These are phyloP conservation scores for Ogataea trehaloabstinens DNA, from an alignment of 805 yeast genomes.

Conservation along the genomic window DNA sequence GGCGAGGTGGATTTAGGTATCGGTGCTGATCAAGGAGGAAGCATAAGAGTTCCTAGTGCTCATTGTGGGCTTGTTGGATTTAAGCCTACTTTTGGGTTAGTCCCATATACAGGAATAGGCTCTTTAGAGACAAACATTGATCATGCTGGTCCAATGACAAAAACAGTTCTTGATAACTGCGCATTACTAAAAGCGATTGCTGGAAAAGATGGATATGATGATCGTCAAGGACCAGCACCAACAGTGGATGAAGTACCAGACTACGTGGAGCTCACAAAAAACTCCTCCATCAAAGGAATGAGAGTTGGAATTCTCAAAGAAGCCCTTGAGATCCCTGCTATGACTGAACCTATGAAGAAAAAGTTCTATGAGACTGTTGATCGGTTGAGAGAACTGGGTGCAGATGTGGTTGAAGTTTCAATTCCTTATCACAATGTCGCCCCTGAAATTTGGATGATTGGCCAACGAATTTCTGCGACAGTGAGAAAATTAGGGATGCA, in stretches of 20 bases:
- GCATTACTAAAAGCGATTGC: slow-evolving; percentile 33
- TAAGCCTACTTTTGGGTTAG: slow-evolving; percentile 48
- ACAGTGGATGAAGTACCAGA: slow-evolving; percentile 21
- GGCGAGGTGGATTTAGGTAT: slow-evolving; percentile 41
- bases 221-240: slow-evolving; percentile 22
- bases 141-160: slow-evolving; percentile 40
- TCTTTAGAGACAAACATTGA: slow-evolving; percentile 35
- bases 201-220: slow-evolving; percentile 36
- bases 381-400: slow-evolving; percentile 31
- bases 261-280: slow-evolving; percentile 15
- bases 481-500: slow-evolving; percentile 14
- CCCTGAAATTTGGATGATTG: slow-evolving; percentile 38
- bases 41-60: slow-evolving; percentile 46
- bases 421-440: slow-evolving; percentile 36
- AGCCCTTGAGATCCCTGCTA: slow-evolving; percentile 33
- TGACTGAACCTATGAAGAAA: slow-evolving; percentile 28
- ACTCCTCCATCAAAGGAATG: slow-evolving; percentile 26
- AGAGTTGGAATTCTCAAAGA: slow-evolving; percentile 35
- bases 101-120: slow-evolving; percentile 37
- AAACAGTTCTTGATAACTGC: slow-evolving; percentile 34
- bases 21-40: slow-evolving; percentile 42
- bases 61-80: slow-evolving; percentile 37
- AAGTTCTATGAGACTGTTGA: slow-evolving; percentile 30
- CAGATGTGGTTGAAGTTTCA: slow-evolving; percentile 33
- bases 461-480: slow-evolving; percentile 26